phyloP scores from a whole-genome alignment of 106 monocot genomes.

The Phalaenopsis aphrodite region DNA sequence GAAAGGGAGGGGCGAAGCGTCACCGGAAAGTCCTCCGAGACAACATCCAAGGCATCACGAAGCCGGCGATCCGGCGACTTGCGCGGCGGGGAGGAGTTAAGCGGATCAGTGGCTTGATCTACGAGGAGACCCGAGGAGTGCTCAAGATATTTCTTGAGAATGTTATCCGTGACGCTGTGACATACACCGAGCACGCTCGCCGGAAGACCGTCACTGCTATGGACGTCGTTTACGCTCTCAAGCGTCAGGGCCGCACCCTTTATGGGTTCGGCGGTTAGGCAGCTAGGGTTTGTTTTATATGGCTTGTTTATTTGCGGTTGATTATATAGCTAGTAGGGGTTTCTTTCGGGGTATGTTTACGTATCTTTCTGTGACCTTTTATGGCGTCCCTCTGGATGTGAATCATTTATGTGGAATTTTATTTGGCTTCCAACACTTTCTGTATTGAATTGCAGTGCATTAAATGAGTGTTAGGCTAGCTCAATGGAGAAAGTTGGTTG shows the following conservation, averaged over 20 bases:
- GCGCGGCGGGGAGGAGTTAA: constrained; percentile 10
- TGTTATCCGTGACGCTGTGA: constrained; percentile 84
- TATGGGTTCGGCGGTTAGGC: constrained; percentile 5
- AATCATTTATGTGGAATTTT: too few species aligned
- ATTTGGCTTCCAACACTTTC: too few species aligned
- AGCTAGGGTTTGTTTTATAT: not conserved
- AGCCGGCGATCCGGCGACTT: constrained; percentile 12
- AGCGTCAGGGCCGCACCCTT: constrained; percentile 22
- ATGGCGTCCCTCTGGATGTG: too few species aligned
- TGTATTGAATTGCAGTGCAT: too few species aligned
- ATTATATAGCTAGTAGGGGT: too few species aligned
- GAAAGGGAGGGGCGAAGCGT: constrained; percentile 13
- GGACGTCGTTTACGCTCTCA: constrained; percentile 41
- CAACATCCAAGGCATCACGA: constrained; percentile 14
- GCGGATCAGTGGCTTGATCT: constrained; percentile 13
- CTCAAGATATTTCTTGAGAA: constrained; percentile 46
- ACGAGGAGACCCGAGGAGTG: constrained; percentile 13
- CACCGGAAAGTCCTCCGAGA: constrained; percentile 14
- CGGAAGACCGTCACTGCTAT: constrained; percentile 32
- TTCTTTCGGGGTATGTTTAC: too few species aligned
- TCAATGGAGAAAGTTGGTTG: too few species aligned
- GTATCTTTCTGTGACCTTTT: too few species aligned
- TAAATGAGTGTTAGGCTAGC: too few species aligned
- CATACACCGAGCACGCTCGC: constrained; percentile 78
- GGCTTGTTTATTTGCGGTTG: too few species aligned